These are phyloP conservation scores for Gossypium stocksii DNA, from an alignment of 345 rosid genomes.

Conservation along the genomic window DNA sequence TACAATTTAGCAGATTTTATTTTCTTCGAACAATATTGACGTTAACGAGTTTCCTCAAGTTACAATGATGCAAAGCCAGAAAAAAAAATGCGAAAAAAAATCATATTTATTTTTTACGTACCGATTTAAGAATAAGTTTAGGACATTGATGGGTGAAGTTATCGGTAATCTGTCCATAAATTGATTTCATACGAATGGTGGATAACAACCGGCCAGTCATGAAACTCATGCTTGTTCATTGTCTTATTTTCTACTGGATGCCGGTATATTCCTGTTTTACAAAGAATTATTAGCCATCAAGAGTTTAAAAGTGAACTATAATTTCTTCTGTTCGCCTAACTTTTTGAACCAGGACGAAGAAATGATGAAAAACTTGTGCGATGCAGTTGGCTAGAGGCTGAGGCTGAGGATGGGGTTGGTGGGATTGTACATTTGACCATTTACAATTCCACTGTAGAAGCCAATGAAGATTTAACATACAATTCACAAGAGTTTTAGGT, in stretches of 20 bases:
- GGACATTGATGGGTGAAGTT: not conserved
- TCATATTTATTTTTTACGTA: too few species aligned
- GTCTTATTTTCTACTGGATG: not conserved
- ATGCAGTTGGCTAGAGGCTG: not conserved
- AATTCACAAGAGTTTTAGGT: constrained; percentile 12
- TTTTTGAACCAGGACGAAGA: not conserved
- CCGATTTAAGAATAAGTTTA: too few species aligned
- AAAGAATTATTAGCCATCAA: not conserved
- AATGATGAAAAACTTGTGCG: not conserved
- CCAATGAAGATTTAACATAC: not conserved
- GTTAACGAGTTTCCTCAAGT: too few species aligned
- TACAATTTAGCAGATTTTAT: too few species aligned
- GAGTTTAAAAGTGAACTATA: not conserved
- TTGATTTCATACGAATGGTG: constrained; percentile 1
- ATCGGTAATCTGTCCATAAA: not conserved
- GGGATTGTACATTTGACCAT: not conserved
- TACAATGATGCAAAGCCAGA: too few species aligned
- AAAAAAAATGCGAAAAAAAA: too few species aligned
- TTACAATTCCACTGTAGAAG: not conserved
- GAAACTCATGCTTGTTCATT: not conserved
- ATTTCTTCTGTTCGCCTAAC: constrained; percentile 3
- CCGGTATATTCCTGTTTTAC: not conserved
- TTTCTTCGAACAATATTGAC: too few species aligned
- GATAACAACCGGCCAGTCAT: not conserved
- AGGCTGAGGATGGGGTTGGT: constrained; percentile 14